Percentiles rank a stretch among this genome's conserved stretches.
Evolutionary conservation across 306 rosid species (phyloP).

Genomic region (Neltuma alba): DNA sequence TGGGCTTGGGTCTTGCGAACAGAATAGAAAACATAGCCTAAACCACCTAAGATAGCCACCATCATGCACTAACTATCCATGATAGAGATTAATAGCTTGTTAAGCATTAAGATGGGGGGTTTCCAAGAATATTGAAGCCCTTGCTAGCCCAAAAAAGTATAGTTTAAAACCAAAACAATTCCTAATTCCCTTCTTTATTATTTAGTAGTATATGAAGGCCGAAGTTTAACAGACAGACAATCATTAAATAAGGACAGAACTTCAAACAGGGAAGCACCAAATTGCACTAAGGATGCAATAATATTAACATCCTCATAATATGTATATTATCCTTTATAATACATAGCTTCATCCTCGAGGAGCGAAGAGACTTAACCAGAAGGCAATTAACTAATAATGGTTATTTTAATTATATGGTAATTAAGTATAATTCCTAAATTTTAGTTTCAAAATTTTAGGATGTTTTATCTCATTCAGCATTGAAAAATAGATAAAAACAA

Average conservation of each 20-base stretch:
- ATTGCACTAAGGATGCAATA: background rate
- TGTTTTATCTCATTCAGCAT: no score
- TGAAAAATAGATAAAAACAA: slow-evolving; percentile 3
- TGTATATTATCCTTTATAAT: background rate
- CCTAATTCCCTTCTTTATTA: background rate
- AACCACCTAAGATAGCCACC: background rate
- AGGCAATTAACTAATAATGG: background rate
- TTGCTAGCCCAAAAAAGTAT: no score
- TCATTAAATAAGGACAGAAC: background rate
- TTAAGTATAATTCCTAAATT: no score
- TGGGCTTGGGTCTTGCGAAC: background rate
- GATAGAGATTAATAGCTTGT: background rate
- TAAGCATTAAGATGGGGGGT: slow-evolving; percentile 6
- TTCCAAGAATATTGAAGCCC: slow-evolving; percentile 14
- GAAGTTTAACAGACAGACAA: background rate
- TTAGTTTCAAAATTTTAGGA: no score
- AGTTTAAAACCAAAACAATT: slow-evolving; percentile 29
- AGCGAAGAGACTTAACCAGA: background rate
- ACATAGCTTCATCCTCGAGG: background rate
- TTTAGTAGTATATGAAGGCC: background rate
- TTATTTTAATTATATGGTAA: no score
- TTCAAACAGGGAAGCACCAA: background rate
- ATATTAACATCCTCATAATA: background rate
- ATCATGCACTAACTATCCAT: background rate
- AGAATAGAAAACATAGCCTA: background rate